Evolutionary conservation across 768 basidiomycete genomes (phyloP).

Genomic region (Dacryopinax spathularia): DNA sequence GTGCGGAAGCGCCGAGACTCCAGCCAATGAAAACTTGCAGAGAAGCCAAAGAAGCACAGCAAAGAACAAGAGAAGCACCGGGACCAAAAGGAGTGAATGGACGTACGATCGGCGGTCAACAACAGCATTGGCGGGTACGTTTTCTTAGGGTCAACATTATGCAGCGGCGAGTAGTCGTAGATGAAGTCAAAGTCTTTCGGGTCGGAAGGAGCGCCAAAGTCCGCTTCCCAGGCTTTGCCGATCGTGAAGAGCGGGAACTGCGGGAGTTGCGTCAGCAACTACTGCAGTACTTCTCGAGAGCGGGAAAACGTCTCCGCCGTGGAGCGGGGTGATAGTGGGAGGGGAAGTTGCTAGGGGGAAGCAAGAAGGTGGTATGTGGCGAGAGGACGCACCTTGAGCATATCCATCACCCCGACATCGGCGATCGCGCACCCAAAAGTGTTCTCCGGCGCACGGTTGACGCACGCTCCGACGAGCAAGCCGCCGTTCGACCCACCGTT

Average conservation of each 20-base stretch:
- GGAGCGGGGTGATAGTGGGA: too few species aligned
- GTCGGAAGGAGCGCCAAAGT: slow-evolving; percentile 63
- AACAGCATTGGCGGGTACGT: slow-evolving; percentile 55
- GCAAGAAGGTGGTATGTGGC: neutral
- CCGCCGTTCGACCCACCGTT: slow-evolving; percentile 77
- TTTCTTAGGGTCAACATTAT: slow-evolving; percentile 53
- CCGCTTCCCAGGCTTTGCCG: slow-evolving; percentile 61
- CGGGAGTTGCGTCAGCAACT: neutral
- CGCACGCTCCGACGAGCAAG: slow-evolving; percentile 71
- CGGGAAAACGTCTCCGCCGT: too few species aligned
- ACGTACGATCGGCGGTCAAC: slow-evolving; percentile 71
- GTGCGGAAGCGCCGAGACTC: too few species aligned
- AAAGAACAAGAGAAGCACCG: neutral
- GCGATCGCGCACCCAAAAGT: slow-evolving; percentile 64
- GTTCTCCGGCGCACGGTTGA: slow-evolving; percentile 63
- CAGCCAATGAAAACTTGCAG: too few species aligned
- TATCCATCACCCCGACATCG: slow-evolving; percentile 69
- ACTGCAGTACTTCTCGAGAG: neutral
- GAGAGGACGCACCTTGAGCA: slow-evolving; percentile 49
- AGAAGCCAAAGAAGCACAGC: too few species aligned
- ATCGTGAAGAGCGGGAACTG: slow-evolving; percentile 67
- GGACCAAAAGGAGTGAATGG: neutral
- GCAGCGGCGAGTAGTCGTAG: slow-evolving; percentile 61
- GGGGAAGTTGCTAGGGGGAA: neutral
- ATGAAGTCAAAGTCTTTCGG: slow-evolving; percentile 76